Evolutionary conservation across 192 early-diverging fungal species (phyloP).

Genomic region (Coemansia sp.): DNA sequence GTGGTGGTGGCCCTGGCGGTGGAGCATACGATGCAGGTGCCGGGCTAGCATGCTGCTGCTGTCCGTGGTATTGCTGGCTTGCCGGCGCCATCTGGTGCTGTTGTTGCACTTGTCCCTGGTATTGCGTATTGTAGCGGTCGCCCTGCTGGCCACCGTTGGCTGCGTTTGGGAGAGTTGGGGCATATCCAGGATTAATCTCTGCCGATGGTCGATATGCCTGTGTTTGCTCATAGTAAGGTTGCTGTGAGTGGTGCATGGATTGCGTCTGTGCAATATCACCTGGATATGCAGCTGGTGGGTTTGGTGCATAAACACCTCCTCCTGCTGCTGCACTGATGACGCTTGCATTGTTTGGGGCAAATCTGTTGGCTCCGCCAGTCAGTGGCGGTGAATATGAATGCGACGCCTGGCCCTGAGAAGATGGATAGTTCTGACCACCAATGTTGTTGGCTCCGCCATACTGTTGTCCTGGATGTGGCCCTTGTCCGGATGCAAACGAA

Average conservation of each 20-base stretch:
- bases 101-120: not conserved
- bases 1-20: slow-evolving; percentile 12
- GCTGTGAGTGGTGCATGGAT: not conserved
- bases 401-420: not conserved
- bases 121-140: not conserved
- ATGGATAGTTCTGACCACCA: not conserved
- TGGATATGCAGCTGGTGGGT: slow-evolving; percentile 17
- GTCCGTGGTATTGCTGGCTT: slow-evolving; percentile 1
- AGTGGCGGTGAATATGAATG: slow-evolving; percentile 1
- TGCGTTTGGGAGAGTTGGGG: slow-evolving; percentile 2
- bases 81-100: slow-evolving; percentile 4
- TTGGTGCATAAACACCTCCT: slow-evolving; percentile 19
- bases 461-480: not conserved
- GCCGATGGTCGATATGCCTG: slow-evolving; percentile 3
- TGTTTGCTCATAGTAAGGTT: slow-evolving; percentile 10
- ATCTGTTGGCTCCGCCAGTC: slow-evolving; percentile 8
- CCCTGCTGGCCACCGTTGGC: not conserved
- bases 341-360: slow-evolving; percentile 8
- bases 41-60: slow-evolving; percentile 9
- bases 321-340: not conserved
- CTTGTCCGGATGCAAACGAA: not conserved
- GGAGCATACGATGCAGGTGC: slow-evolving; percentile 7
- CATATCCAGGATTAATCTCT: slow-evolving; percentile 12
- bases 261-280: slow-evolving; percentile 15
- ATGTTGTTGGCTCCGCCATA: not conserved